These are phyloP conservation scores for Trametes coccinea DNA, from an alignment of 768 basidiomycete species.

Conservation along the genomic window DNA sequence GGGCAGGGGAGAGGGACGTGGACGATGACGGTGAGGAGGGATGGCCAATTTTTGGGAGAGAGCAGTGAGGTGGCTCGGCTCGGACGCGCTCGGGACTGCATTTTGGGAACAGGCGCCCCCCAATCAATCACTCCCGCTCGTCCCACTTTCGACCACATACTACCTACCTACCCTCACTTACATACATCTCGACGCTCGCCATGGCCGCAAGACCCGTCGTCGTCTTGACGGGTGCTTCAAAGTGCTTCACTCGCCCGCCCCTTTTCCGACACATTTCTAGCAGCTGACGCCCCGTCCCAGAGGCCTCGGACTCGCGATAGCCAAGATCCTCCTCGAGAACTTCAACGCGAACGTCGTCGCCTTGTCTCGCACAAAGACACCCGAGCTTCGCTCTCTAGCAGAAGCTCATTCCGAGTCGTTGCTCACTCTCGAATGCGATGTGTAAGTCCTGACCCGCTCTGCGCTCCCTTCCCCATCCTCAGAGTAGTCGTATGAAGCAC, in stretches of 20 bases:
- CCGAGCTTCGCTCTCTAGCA: conserved; percentile 61
- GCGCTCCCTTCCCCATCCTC: not conserved
- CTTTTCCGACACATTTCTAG: conserved; percentile 2
- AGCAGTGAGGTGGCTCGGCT: conserved; percentile 22
- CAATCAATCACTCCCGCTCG: conserved; percentile 14
- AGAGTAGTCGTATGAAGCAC: conserved; percentile 43
- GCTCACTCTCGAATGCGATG: conserved; percentile 65
- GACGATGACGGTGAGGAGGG: conserved; percentile 22
- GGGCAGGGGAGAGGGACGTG: conserved; percentile 32
- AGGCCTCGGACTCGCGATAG: conserved; percentile 81
- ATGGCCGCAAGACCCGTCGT: conserved; percentile 54
- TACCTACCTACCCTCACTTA: conserved; percentile 6
- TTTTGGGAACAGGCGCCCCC: conserved; percentile 18
- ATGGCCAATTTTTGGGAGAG: conserved; percentile 23
- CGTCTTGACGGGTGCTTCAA: conserved; percentile 85
- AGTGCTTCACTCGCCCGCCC: conserved; percentile 39
- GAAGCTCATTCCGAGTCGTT: conserved; percentile 42
- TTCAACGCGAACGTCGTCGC: conserved; percentile 73
- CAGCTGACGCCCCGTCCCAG: conserved; percentile 30
- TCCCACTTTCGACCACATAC: conserved; percentile 9
- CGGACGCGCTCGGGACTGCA: conserved; percentile 26
- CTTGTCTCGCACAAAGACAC: conserved; percentile 66
- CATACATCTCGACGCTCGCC: not conserved
- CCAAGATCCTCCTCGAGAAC: conserved; percentile 60
- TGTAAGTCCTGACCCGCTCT: conserved; percentile 51